Base-by-base conservation (phyloP, 306 rosid species). In the Pyrus betulifolia region DNA sequence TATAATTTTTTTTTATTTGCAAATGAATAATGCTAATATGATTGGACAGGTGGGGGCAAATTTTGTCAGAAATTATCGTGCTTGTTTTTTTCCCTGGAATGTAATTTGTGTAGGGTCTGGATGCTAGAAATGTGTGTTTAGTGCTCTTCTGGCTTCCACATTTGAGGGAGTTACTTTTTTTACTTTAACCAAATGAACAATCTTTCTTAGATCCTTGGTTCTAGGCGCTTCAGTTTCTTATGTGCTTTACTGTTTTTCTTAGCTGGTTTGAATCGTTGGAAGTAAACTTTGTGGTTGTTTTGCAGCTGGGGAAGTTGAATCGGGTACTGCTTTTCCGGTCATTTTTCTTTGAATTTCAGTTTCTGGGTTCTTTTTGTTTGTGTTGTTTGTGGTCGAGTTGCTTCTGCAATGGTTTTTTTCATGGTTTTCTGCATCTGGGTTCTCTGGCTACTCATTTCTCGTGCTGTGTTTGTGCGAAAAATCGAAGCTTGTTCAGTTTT, bases 141-240 rank as follows among this genome's bases (percentile, higher is more conserved):
- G 68, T 71, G 83, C 83, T 81, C 60, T 75, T 81, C 84, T 84
- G 82, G 79, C 81, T 76, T 82, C 81, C 81, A 70, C 85, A 72
- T 70, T 57, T 23, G 61, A 42, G 61, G 57, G 13, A 67, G 71
- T 21, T 52, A 57, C 65, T 55, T 71, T 22, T 60, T 60, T 0
- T 8, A 42, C 68, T 72, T 66, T 42, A 64, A 62, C 22, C 30
- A 72, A 8, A 23, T 28, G 12, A 35, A n/a, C 44, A 70, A 35
- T 74, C 81, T 44, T 52, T 42, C 68, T 57, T 30, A 40, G 23
- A 67, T 71, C 65, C 69, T 75, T 76, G 58, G 51, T 52, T 67
- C 70, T 66, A 71, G 38, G 58, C 15, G 23, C 7, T 52, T 14
- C 52, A 17, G 67, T 76, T 73, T 44, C 31, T 77, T 19, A 2